A percentile compares a stretch with the other conserved stretches of the same genome.
These are phyloP conservation scores for Cyclospora cayetanensis DNA, from an alignment of 169 alveolate genomes.

Conservation along the genomic window DNA sequence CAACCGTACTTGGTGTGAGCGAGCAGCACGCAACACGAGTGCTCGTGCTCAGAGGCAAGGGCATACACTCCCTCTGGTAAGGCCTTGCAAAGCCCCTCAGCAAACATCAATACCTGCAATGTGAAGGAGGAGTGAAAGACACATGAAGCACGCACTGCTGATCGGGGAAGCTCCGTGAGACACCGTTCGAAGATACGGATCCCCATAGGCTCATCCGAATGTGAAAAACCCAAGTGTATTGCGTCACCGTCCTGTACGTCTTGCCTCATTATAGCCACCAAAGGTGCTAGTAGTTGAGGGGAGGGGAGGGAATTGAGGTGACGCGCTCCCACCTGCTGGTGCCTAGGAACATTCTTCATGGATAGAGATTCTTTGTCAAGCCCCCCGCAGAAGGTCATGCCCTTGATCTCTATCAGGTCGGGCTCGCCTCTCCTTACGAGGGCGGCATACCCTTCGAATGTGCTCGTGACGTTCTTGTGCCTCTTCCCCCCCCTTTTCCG, in stretches of 20 bases:
- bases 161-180: too few species aligned
- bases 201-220: not conserved
- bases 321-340: not conserved
- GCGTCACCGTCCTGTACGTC: not conserved
- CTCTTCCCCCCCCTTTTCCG: not conserved
- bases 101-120: conserved; percentile 41
- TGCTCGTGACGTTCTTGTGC: conserved; percentile 11
- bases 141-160: too few species aligned
- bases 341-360: conserved; percentile 26
- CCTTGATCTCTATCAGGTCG: conserved; percentile 89
- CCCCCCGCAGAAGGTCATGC: conserved; percentile 91
- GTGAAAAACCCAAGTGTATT: not conserved
- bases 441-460: conserved; percentile 79
- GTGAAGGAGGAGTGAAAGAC: too few species aligned
- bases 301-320: not conserved
- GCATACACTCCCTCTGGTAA: conserved; percentile 76
- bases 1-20: conserved; percentile 79
- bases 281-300: not conserved
- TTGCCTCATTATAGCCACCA: not conserved
- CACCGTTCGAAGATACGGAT: too few species aligned
- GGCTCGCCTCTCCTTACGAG: conserved; percentile 84
- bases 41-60: conserved; percentile 90
- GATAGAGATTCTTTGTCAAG: conserved; percentile 83
- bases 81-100: conserved; percentile 13
- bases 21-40: conserved; percentile 85